Conservation (phyloP, 1,284 basidiomycete genomes). For the Moniliella sp. region DNA sequence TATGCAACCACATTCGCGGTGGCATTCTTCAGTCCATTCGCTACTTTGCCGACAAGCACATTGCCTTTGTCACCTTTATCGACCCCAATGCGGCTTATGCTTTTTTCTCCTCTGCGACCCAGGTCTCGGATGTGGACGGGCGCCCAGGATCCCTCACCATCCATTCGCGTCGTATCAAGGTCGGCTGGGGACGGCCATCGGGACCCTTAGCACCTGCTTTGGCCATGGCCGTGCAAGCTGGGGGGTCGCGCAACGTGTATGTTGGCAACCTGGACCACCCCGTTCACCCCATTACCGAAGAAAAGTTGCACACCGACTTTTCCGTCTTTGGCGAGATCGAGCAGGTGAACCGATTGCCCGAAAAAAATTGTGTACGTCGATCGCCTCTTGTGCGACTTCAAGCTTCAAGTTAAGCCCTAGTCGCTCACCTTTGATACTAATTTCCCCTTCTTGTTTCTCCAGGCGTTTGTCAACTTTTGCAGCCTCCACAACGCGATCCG, state of each 20-base stretch:
- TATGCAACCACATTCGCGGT: slow-evolving; percentile 33
- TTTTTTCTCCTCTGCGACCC: slow-evolving; percentile 25
- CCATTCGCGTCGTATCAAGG: slow-evolving; percentile 27
- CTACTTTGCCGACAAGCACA: slow-evolving; percentile 30
- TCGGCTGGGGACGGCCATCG: slow-evolving; percentile 32
- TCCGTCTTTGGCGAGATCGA: slow-evolving; percentile 29
- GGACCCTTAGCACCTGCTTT: slow-evolving; percentile 28
- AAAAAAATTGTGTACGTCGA: slow-evolving; percentile 21
- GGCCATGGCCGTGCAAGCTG: slow-evolving; percentile 29
- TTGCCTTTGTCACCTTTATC: slow-evolving; percentile 31
- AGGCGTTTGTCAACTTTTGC: slow-evolving; percentile 31
- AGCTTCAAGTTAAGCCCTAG: background rate
- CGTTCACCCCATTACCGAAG: slow-evolving; percentile 16
- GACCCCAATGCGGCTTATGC: slow-evolving; percentile 28
- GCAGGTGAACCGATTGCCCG: slow-evolving; percentile 26
- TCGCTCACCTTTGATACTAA: slow-evolving; percentile 2
- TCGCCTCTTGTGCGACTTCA: background rate
- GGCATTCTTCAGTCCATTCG: slow-evolving; percentile 29
- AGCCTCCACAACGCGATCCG: slow-evolving; percentile 33
- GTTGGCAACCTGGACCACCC: slow-evolving; percentile 30
- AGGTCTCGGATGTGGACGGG: too few species aligned
- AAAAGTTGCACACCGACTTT: slow-evolving; percentile 26
- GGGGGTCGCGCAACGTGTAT: slow-evolving; percentile 30
- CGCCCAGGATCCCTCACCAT: slow-evolving; percentile 32
- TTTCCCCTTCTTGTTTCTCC: background rate